Percentiles rank a stretch among this genome's conserved stretches.
Conservation (phyloP, 169 alveolate genomes). For the Prorocentrum cordatum region DNA sequence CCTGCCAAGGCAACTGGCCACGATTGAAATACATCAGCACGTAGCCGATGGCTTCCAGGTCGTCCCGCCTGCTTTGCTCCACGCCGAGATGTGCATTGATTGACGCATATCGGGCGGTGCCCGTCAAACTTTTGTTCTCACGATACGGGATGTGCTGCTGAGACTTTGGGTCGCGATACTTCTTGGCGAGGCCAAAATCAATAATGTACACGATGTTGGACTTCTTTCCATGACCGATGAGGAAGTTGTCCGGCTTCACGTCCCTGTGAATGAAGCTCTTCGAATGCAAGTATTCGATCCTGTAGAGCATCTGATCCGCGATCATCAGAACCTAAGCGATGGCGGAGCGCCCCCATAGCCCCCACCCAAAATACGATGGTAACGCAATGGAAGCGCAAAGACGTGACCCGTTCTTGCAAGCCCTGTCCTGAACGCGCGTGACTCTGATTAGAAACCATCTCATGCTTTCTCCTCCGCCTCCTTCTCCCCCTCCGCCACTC, state of each 20-base stretch:
- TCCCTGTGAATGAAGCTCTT: slow-evolving; percentile 92
- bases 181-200: slow-evolving; percentile 73
- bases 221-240: slow-evolving; percentile 83
- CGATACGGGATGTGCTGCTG: slow-evolving; percentile 94
- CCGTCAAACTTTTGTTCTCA: slow-evolving; percentile 94
- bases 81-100: too few relatives aligned
- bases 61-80: too few relatives aligned
- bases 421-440: too few relatives aligned
- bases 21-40: slow-evolving; percentile 93
- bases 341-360: too few relatives aligned
- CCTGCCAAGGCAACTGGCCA: slow-evolving; percentile 98
- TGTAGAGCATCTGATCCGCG: slow-evolving; percentile 75
- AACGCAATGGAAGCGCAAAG: too few relatives aligned
- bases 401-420: too few relatives aligned
- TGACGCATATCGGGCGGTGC: slow-evolving; percentile 91
- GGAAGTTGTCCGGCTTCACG: slow-evolving; percentile 93
- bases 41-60: slow-evolving; percentile 96
- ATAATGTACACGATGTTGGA: slow-evolving; percentile 38
- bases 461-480: too few relatives aligned
- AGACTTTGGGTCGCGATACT: slow-evolving; percentile 90
- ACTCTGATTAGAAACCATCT: too few relatives aligned
- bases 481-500: too few relatives aligned
- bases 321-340: too few relatives aligned
- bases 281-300: slow-evolving; percentile 89
- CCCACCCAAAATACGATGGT: too few relatives aligned